Evolutionary conservation across 179 eudicot species (phyloP), one percentile per base, ranked within the genome.

Genomic region (Silene vulgaris): DNA sequence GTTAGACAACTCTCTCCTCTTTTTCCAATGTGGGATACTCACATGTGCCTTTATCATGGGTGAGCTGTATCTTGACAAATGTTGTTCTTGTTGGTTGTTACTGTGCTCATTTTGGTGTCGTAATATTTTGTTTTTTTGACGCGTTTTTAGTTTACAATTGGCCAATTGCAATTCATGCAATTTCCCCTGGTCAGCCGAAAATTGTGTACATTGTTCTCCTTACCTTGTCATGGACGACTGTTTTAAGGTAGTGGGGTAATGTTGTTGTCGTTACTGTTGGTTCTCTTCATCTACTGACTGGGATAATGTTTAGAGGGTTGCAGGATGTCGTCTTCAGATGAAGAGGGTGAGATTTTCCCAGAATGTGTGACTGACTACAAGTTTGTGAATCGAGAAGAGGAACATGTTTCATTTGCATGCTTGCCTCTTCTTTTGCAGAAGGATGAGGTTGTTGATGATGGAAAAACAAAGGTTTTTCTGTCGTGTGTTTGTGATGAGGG

Each of bases 341-440:
- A 91, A 77, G 97, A 91, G 81, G 90, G 91, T 61, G 97, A 91
- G 87, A 74, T 88, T 17, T 17, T 85, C 21, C 86, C 88, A 0
- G 87, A 86, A 17, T 61, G 59, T 17, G 79, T 88, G 5, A 79
- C 84, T 30, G 78, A 85, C 72, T 92, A 89, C 75, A 77, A 85
- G 71, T 78, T 89, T 69, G 60, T 89, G 43, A 75, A 89, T 78
- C 61, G 73, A 21, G 78, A 80, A 17, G 63, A 84, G 8, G 69
- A 75, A 28, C 85, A 77, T 21, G 67, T 88, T 77, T 88, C 97
- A 78, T 87, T 92, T 76, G 82, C 88, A 7, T 75, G 66, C 63
- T 75, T 92, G 76, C 97, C 97, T 48, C 84, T 88, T 75, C 72
- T 61, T 4, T 80, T 78, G 86, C 54, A 68, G 29, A 83, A 84